These are phyloP conservation scores for Sugiyamaella chiloensis DNA, from an alignment of 805 yeast species.

Conservation along the genomic window DNA sequence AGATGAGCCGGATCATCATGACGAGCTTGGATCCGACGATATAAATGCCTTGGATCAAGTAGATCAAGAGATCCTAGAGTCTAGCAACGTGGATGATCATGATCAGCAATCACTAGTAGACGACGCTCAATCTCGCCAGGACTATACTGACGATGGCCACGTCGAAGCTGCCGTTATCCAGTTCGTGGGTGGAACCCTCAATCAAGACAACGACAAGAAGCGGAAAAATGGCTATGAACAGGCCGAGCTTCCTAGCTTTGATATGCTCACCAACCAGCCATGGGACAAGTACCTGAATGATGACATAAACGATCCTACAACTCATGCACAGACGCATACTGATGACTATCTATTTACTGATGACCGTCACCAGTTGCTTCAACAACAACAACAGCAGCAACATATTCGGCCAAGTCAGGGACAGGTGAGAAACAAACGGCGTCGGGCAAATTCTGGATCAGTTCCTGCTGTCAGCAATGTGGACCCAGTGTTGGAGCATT, in stretches of 20 bases:
- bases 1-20: neutral
- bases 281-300: constrained; percentile 25
- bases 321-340: constrained; percentile 15
- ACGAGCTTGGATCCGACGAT: neutral
- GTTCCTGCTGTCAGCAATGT: constrained; percentile 38
- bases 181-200: constrained; percentile 64
- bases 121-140: constrained; percentile 7
- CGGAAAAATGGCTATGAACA: constrained; percentile 14
- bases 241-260: constrained; percentile 4
- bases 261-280: constrained; percentile 14
- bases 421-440: constrained; percentile 2
- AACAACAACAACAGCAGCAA: constrained; percentile 10
- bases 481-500: constrained; percentile 56
- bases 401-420: neutral
- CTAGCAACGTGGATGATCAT: neutral
- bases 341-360: constrained; percentile 6
- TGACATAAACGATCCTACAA: constrained; percentile 21
- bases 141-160: constrained; percentile 14
- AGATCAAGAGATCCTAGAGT: neutral
- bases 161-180: constrained; percentile 80
- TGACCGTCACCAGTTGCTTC: constrained; percentile 5
- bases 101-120: neutral
- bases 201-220: constrained; percentile 29
- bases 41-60: neutral
- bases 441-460: constrained; percentile 2